Evolutionary conservation across 345 rosid species (phyloP).

Genomic region (Eucalyptus polybractea): DNA sequence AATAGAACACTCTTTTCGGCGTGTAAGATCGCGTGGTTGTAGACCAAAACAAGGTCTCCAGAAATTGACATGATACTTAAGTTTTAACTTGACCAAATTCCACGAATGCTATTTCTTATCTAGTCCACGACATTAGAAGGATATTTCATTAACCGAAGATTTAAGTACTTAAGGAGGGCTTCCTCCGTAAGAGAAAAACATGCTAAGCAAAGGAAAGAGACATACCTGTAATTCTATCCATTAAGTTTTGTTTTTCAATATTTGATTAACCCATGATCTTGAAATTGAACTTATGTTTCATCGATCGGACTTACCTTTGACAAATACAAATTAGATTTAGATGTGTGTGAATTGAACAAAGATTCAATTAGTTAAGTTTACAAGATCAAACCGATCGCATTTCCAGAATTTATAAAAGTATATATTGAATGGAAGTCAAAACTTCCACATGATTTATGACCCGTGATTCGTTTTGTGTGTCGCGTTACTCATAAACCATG

Average conservation of each 20-base stretch:
- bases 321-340: neutral
- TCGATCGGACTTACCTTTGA: neutral
- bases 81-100: neutral
- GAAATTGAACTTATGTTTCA: neutral
- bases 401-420: rapidly evolving
- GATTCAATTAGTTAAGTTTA: rapidly evolving
- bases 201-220: neutral
- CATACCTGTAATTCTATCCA: neutral
- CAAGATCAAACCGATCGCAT: rapidly evolving
- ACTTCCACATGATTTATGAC: rapidly evolving
- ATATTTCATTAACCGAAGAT: neutral
- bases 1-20: neutral
- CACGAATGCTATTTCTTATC: neutral
- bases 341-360: neutral
- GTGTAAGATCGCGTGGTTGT: rapidly evolving
- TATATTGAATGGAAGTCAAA: neutral
- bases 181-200: neutral
- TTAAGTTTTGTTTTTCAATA: neutral
- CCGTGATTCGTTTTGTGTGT: rapidly evolving
- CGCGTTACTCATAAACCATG: rapidly evolving
- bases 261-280: neutral
- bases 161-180: neutral
- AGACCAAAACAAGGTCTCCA: neutral
- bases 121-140: neutral
- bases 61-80: neutral